phyloP scores from a whole-genome alignment of 768 basidiomycete species.

The Xerocomellus amylosporus region DNA sequence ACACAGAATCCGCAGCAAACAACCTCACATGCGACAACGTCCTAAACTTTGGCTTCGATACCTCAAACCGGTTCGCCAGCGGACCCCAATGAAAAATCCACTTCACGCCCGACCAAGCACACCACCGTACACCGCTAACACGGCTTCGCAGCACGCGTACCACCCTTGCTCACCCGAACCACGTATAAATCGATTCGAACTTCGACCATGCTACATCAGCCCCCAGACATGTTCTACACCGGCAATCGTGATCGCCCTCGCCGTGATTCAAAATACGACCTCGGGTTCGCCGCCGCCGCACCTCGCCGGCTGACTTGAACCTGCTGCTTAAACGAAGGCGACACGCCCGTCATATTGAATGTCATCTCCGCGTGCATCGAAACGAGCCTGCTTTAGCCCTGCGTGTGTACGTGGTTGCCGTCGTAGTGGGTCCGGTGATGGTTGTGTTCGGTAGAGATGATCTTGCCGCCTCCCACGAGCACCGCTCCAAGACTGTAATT shows the following conservation, averaged over 20 bases:
- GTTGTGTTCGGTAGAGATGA: not conserved
- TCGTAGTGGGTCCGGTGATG: conserved; percentile 4
- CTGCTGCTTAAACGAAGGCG: conserved; percentile 8
- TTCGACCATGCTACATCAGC: not conserved
- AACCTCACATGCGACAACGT: no score
- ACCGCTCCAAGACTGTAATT: not conserved
- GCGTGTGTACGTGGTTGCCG: not conserved
- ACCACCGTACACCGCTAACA: conserved; percentile 6
- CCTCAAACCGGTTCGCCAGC: not conserved
- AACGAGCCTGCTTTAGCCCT: not conserved
- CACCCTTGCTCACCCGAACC: not conserved
- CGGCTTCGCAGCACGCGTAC: not conserved
- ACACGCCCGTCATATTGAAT: not conserved
- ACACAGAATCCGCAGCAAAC: no score
- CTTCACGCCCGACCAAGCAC: conserved; percentile 4
- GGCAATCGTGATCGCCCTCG: not conserved
- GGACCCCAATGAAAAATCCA: conserved; percentile 3
- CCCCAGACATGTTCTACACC: not conserved
- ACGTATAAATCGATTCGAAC: not conserved
- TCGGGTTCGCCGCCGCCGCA: not conserved
- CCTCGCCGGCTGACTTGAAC: not conserved
- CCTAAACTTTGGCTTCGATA: no score
- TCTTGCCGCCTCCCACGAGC: conserved; percentile 3
- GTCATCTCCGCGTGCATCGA: conserved; percentile 7
- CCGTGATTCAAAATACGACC: conserved; percentile 1